Evolutionary conservation across 2,329 filamentous ascomycete species (phyloP).

Genomic region (Ophiostoma ulmi): DNA sequence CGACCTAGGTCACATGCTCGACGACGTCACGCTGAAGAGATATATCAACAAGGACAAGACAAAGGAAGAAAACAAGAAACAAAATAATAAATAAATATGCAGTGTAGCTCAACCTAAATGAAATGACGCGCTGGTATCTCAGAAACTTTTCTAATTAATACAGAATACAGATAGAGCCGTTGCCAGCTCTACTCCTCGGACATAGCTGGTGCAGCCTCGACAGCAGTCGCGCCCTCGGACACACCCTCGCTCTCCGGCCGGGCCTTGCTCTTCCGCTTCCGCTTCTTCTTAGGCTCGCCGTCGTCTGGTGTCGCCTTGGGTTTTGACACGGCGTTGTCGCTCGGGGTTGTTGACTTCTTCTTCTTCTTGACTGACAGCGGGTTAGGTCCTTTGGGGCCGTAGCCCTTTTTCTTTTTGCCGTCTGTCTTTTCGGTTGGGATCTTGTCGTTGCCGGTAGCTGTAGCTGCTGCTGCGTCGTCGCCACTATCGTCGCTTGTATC

Average conservation of each 20-base stretch:
- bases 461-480: slow-evolving; percentile 30
- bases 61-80: not conserved
- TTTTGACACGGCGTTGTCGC: slow-evolving; percentile 2
- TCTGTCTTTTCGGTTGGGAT: slow-evolving; percentile 29
- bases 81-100: not conserved
- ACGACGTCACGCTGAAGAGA: not conserved
- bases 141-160: slow-evolving; percentile 15
- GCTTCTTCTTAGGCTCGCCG: slow-evolving; percentile 28
- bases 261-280: slow-evolving; percentile 30
- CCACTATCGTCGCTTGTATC: slow-evolving; percentile 35
- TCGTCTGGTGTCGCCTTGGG: slow-evolving; percentile 10
- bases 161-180: slow-evolving; percentile 1
- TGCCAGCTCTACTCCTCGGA: slow-evolving; percentile 2
- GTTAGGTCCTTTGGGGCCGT: slow-evolving; percentile 35
- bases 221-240: not conserved
- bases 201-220: not conserved
- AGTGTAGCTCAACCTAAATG: not conserved
- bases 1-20: slow-evolving; percentile 1
- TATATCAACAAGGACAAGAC: not conserved
- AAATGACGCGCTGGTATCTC: slow-evolving; percentile 15
- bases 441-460: slow-evolving; percentile 35
- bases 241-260: slow-evolving; percentile 14
- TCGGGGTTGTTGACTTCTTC: slow-evolving; percentile 30
- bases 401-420: slow-evolving; percentile 33
- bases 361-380: slow-evolving; percentile 36